Evolutionary conservation across 805 yeast species (phyloP), one percentile per base, ranked within the genome.

Genomic region (Vanderwaltozyma verrucispora): DNA sequence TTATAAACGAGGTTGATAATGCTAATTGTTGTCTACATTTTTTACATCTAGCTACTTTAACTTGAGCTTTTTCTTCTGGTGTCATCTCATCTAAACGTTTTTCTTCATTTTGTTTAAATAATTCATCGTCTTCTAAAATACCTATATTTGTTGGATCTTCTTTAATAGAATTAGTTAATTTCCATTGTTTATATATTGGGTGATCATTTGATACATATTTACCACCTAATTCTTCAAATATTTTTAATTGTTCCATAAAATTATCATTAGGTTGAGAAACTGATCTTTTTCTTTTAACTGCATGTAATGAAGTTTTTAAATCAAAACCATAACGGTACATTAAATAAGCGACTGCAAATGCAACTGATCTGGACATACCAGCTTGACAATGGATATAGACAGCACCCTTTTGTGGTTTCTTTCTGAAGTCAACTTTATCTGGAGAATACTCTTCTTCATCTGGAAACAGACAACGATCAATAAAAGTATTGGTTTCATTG

Each of bases 341-440:
- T 30, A 88, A 74, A 56, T 85, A 95, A 0, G 96, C 94, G 34
- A 84, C 76, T 27, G 80, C 77, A 13, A 87, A 79, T 0, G 96
- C 78, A 0, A 83, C 89, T 5, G 95, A 83, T 45, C 98, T 68
- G 1, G 96, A 86, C 21, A 85, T 84, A 1, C 98, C 98, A 21
- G 95, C 96, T 41, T 89, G 84, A 58, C 94, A 84, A 53, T 81
- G 85, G 10, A 81, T 73, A 41, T 76, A 64, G 1, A 72, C 63
- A n/a, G 67, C 64, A 4, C 71, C 69, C 36, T 57, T 51, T 37
- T 73, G 74, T 18, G 54, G 65, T 30, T 49, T 57, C 18, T 50
- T 51, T 40, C 46, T 54, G 37, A 56, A 55, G 33, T 53, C 41
- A 38, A 49, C 53, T 43, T 51, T 42, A 33, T 49, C 19, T 34